Base-by-base conservation (phyloP, 495 filamentous ascomycete species). In the Durotheca rogersii region DNA sequence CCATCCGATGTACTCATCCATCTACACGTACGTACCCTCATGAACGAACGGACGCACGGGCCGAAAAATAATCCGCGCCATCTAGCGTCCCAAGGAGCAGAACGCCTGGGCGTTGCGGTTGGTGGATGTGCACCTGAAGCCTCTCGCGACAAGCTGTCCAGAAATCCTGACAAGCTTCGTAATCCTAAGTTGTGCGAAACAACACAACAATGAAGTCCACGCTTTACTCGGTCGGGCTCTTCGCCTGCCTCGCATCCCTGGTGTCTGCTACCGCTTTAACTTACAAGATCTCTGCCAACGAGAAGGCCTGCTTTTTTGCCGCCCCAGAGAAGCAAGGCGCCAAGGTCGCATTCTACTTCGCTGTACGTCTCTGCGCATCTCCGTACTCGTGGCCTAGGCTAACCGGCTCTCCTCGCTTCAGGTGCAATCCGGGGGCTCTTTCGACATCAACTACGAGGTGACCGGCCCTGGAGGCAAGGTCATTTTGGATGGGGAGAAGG, bases 301-400 rank as follows among this genome's bases (percentile, higher is more conserved):
- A 97, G 78, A 87, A 86, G 68, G 87, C 91, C 55, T 99, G 94
- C 76, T 99, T 99, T 80, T 96, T 85, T 73, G 79, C 87, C 27
- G 72, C 79, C 47, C 84, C 90, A 27, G 81, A 93, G 41, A 75
- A 83, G 60, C 72, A 76, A 54, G 87, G 87, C 58, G 81, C 85
- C 46, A 97, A 97, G 79, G 77, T 97, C 41, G 94, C 94, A 12
- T 99, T 99, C 64, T 99, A 99, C 73, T 99, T 97, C 70, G 94
- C 94, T 42, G 93, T 98, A 71, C 58, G 89, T 71, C 5, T 37
- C 12, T 49, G 45, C 25, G 15, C 31, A 47, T 37, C 15, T 21
- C 58, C 16, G 30, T 45, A 27, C 41, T 18, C 9, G 10, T n/a
- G 9, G 41, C 18, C n/a, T 12, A n/a, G n/a, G 33, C 11, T 7